These are phyloP conservation scores for Penicillium carneum DNA, from an alignment of 2,329 filamentous ascomycete species.

Conservation along the genomic window DNA sequence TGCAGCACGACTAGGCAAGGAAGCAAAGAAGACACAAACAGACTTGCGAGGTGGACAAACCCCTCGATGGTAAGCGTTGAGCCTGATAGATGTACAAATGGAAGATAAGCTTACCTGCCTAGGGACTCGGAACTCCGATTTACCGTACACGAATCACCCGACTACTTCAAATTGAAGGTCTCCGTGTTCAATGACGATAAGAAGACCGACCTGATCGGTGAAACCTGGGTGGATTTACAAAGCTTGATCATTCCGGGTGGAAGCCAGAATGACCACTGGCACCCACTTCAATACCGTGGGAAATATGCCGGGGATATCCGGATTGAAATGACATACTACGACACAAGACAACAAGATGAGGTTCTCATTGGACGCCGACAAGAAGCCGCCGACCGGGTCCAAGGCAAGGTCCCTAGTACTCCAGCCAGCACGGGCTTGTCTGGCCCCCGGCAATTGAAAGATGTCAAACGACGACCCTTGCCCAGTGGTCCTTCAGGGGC, in stretches of 20 bases:
- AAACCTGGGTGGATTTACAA: constrained; percentile 85
- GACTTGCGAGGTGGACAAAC: constrained; percentile 95
- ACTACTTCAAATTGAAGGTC: constrained; percentile 94
- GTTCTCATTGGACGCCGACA: constrained; percentile 63
- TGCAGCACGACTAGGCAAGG: constrained; percentile 89
- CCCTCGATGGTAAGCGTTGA: constrained; percentile 76
- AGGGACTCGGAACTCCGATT: constrained; percentile 99
- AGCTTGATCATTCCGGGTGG: constrained; percentile 83
- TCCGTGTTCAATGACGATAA: constrained; percentile 99
- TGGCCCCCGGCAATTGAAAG: constrained; percentile 62
- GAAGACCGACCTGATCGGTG: constrained; percentile 93
- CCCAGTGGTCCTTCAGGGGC: constrained; percentile 75
- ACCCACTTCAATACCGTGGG: constrained; percentile 82
- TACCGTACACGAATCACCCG: constrained; percentile 91
- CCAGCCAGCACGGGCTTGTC: constrained; percentile 43
- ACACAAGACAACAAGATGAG: constrained; percentile 84
- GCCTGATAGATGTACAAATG: not conserved
- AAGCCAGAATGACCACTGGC: constrained; percentile 94
- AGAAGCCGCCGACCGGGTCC: constrained; percentile 47
- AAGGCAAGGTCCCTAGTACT: constrained; percentile 37
- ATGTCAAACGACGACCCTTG: constrained; percentile 82
- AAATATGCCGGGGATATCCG: constrained; percentile 96
- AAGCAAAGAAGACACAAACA: constrained; percentile 95
- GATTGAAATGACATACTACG: constrained; percentile 96
- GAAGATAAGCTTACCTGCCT: constrained; percentile 6